phyloP scores from a whole-genome alignment of 257 asterid genomes.

The Solanum raphanifolium region DNA sequence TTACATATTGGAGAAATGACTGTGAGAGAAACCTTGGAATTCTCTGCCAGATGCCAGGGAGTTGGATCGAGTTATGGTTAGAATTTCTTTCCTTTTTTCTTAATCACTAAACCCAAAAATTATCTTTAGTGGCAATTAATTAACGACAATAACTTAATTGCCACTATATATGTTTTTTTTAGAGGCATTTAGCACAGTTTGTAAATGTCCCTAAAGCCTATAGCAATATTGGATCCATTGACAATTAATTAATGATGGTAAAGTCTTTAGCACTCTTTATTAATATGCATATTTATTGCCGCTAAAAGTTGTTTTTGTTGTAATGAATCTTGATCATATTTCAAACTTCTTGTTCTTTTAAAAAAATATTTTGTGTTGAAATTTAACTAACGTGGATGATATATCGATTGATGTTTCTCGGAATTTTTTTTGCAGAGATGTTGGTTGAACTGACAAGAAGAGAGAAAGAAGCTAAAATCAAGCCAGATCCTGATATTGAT shows the following conservation, averaged over 20 bases:
- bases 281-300: not conserved
- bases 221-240: not conserved
- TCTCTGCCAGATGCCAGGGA: constrained; percentile 66
- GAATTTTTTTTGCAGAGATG: constrained; percentile 43
- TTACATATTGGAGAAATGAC: constrained; percentile 65
- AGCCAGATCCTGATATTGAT: constrained; percentile 42
- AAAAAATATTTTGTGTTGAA: not conserved
- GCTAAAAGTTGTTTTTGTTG: too few species aligned
- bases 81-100: not conserved
- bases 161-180: not conserved
- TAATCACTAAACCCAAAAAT: not conserved
- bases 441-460: constrained; percentile 44
- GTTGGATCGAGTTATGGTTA: constrained; percentile 64
- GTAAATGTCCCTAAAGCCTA: not conserved
- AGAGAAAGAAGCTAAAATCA: constrained; percentile 36
- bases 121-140: not conserved
- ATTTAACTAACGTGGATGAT: not conserved
- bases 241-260: not conserved
- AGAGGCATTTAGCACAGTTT: not conserved
- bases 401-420: not conserved
- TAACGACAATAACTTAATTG: not conserved
- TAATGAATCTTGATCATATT: not conserved
- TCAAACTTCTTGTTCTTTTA: not conserved
- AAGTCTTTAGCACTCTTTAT: not conserved
- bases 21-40: constrained; percentile 59